These are phyloP conservation scores for Bothriochloa decipiens DNA, from an alignment of 176 grass and related monocot species.

Conservation along the genomic window DNA sequence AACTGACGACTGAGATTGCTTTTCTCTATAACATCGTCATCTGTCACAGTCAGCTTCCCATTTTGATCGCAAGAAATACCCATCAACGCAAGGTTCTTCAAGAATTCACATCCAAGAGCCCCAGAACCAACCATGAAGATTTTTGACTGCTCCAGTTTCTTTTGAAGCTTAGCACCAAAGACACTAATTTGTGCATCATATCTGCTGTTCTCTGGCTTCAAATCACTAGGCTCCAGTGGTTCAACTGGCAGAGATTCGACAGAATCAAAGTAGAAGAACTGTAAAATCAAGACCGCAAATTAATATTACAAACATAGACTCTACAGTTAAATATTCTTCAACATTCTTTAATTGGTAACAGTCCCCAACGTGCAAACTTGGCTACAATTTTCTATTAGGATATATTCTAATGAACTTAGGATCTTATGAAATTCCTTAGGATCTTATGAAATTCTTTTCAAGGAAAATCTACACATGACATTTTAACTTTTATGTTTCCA, in stretches of 20 bases:
- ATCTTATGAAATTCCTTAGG: background rate
- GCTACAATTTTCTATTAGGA: background rate
- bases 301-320: constrained; percentile 12
- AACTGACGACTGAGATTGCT: constrained; percentile 98
- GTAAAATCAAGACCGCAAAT: constrained; percentile 38
- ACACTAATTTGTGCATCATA: constrained; percentile 94
- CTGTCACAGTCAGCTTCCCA: constrained; percentile 82
- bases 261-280: constrained; percentile 99
- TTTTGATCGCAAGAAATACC: constrained; percentile 76
- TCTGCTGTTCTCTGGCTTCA: constrained; percentile 66
- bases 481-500: background rate
- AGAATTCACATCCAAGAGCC: constrained; percentile 89
- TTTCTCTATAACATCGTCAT: constrained; percentile 98
- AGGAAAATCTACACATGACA: background rate
- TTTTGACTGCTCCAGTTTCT: constrained; percentile 79
- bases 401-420: background rate
- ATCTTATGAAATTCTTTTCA: background rate
- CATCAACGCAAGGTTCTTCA: constrained; percentile 92
- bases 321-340: background rate
- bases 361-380: background rate
- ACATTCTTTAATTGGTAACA: background rate
- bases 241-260: constrained; percentile 88
- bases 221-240: constrained; percentile 63
- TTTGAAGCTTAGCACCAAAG: constrained; percentile 85
- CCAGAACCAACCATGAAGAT: constrained; percentile 91